Conservation (phyloP, 2,329 filamentous ascomycete genomes). For the Diplodia mutila region DNA sequence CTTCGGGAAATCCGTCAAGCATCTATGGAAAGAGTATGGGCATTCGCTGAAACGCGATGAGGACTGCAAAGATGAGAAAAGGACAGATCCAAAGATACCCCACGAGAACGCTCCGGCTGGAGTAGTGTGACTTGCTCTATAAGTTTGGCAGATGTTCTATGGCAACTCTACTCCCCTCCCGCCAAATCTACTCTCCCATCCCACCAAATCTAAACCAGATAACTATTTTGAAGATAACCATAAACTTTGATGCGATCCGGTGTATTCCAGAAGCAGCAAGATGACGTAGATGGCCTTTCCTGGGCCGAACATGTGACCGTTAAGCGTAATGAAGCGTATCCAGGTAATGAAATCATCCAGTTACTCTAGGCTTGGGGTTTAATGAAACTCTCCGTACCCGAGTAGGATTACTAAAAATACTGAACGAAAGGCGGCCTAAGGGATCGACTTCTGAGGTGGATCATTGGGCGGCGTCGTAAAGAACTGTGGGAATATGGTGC, state of each 20-base stretch:
- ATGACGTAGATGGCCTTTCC: neutral
- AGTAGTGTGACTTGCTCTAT: neutral
- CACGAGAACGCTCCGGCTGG: neutral
- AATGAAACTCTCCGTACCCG: neutral
- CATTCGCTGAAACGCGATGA: slow-evolving; percentile 43
- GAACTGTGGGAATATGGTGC: slow-evolving; percentile 76
- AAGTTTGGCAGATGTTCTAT: neutral
- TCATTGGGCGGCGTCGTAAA: slow-evolving; percentile 62
- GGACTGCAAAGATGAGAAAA: slow-evolving; percentile 3
- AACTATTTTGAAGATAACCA: neutral
- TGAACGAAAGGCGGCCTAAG: neutral
- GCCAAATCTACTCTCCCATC: neutral
- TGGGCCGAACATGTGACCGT: neutral
- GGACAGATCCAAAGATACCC: neutral
- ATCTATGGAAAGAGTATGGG: slow-evolving; percentile 77
- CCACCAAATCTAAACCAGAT: neutral
- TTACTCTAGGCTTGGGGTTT: neutral
- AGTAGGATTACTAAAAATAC: neutral
- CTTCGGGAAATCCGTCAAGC: slow-evolving; percentile 66
- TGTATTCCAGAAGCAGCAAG: neutral
- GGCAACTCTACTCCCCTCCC: neutral
- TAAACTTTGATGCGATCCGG: neutral
- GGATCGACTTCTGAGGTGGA: slow-evolving; percentile 16
- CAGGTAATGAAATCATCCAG: neutral
- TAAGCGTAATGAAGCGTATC: neutral